Conservation (phyloP, 169 alveolate genomes). For the Blepharisma undulans region DNA sequence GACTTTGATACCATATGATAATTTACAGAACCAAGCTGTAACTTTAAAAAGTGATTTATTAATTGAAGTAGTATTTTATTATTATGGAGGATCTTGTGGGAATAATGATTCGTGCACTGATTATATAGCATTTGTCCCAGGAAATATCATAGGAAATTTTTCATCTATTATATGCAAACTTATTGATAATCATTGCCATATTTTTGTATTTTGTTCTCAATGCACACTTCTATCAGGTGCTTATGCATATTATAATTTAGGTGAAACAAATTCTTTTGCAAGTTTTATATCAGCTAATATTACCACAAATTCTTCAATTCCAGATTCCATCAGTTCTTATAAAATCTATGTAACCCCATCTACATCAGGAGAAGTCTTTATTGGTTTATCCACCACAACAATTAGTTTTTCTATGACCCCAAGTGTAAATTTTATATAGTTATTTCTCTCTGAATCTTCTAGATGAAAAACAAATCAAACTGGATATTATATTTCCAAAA, state of each 20-base stretch:
- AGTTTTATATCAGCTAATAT: not conserved
- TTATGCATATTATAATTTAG: not conserved
- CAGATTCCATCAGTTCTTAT: not conserved
- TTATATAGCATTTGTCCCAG: not conserved
- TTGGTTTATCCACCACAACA: not conserved
- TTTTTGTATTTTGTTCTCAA: not conserved
- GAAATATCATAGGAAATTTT: not conserved
- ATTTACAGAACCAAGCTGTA: not conserved
- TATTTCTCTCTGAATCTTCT: not conserved
- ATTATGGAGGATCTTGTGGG: not conserved
- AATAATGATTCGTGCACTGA: not conserved
- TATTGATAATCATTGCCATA: not conserved
- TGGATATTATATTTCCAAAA: not conserved
- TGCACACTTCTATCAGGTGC: not conserved
- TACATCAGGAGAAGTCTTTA: not conserved
- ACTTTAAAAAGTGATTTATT: not conserved
- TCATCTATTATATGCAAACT: not conserved
- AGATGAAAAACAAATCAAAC: not conserved
- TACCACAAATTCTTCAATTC: not conserved
- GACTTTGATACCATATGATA: not conserved
- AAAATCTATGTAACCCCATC: not conserved
- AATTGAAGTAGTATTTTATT: not conserved
- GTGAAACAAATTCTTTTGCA: not conserved
- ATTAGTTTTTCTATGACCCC: not conserved
- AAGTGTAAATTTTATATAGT: not conserved